Conservation (phyloP, 371 early-diverging fungal species). For the Rhizopus sp. region DNA sequence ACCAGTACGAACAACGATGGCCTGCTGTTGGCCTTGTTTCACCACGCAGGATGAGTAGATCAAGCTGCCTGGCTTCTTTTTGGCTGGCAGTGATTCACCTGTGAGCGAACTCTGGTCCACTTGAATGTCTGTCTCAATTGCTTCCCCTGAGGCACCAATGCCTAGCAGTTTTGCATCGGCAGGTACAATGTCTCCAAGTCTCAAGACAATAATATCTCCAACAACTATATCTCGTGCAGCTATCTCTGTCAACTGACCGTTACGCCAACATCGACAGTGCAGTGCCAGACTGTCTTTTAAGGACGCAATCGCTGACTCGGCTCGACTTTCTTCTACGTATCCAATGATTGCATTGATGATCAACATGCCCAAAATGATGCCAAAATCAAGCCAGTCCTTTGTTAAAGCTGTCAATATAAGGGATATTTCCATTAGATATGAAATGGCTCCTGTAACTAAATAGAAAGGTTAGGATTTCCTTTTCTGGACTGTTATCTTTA, state of each 20-base stretch:
- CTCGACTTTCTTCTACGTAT: slow-evolving; percentile 85
- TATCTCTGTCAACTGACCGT: slow-evolving; percentile 75
- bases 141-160: slow-evolving; percentile 78
- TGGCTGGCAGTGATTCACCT: slow-evolving; percentile 87
- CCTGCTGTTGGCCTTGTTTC: slow-evolving; percentile 85
- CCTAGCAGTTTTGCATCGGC: slow-evolving; percentile 89
- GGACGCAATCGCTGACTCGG: slow-evolving; percentile 86
- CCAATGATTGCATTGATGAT: slow-evolving; percentile 90
- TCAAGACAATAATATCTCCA: slow-evolving; percentile 87
- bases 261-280: slow-evolving; percentile 76
- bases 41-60: slow-evolving; percentile 85
- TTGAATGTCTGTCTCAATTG: slow-evolving; percentile 71
- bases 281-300: slow-evolving; percentile 87
- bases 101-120: slow-evolving; percentile 96
- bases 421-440: slow-evolving; percentile 84
- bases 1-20: slow-evolving; percentile 88
- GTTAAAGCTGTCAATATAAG: slow-evolving; percentile 75
- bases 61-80: slow-evolving; percentile 76
- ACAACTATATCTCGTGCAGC: slow-evolving; percentile 78
- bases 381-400: slow-evolving; percentile 85
- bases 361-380: slow-evolving; percentile 79
- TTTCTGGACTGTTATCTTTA: neutral
- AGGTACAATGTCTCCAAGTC: slow-evolving; percentile 92
- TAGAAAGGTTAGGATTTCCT: neutral
- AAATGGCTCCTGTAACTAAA: slow-evolving; percentile 83